Evolutionary conservation across 331 rosid genomes (phyloP), one percentile per base, ranked within the genome.

Genomic region (Acacia pycnantha): DNA sequence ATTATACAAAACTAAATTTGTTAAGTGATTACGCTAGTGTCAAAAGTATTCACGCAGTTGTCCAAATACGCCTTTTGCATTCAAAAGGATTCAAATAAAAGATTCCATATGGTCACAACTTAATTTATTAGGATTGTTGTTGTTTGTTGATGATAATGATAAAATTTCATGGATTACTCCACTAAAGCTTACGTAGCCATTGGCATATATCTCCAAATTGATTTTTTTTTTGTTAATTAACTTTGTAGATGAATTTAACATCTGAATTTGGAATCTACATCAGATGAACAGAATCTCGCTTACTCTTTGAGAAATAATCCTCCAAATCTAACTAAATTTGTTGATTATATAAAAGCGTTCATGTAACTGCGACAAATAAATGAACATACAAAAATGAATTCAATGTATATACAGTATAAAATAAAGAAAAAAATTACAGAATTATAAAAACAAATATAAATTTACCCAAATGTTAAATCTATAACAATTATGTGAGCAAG

Each of bases 251-350:
- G 1, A 8, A 43, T 3, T 9, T 43, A 43, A 4, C 0, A 2
- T 14, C 0, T 2, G 4, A 66, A 50, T 16, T 0, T 50, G 0
- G 0, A 33, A 7, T 35, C 19, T 0, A 0, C 9, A 26, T 0
- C 15, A 18, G 22, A 1, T 16, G 29, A 4, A 26, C 7, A 1
- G 4, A 26, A 22, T 11, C 54, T 12, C 3, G 1, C 18, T 40
- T 21, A 44, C 11, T 70, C 5, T 13, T 33, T 3, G 3, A 14
- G n/a, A 44, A 70, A 70, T 44, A 44, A 43, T 22, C 48, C 1
- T 22, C 13, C 2, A 9, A 70, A 41, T 70, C 5, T 70, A 11
- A 3, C 11, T 70, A 41, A 41, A 70, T 43, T 41, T 70, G 33
- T 43, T 70, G 3, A 40, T 12, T 67, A 41, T 8, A 21, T 40